Evolutionary conservation across 805 yeast species (phyloP), one percentile per base, ranked within the genome.

Genomic region (Millerago galiae): DNA sequence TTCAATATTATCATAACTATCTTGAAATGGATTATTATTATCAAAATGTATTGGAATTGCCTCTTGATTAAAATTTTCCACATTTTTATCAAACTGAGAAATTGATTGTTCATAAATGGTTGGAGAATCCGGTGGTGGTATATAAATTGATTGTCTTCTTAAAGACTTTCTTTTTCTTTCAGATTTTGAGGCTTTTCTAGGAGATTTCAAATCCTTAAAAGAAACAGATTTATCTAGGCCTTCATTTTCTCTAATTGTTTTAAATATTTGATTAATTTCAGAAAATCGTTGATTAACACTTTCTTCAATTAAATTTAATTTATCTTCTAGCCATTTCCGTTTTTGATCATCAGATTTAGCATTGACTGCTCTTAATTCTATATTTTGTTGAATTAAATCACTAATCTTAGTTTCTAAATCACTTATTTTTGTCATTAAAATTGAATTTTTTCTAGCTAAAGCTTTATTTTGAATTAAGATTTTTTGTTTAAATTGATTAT

Each of bases 381-480:
- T 62, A 49, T 77, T 78, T 47, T 77, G 81, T 44, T 67, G 70
- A 12, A 71, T 67, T 50, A 79, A 56, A 15, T 71, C 75, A 17
- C 70, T 63, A 18, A 79, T 56, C 44, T 67, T 72, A 11, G 61
- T 55, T 56, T 81, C 87, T 56, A 83, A 57, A 25, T 71, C 76
- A 4, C 71, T 59, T 21, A 82, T 64, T 48, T 68, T 74, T 31
- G 70, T 56, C 68, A 72, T 65, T 55, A 81, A 62, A 17, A 67
- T 56, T 3, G 82, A 71, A 55, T 79, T 81, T 38, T 71, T 74
- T 47, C 70, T 75, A 1, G 86, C 86, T 24, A 83, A 59, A n/a
- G 73, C 70, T 41, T 67, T 68, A 58, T 83, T 83, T 53, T 60
- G 70, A 38, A 48, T 55, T 34, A 52, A 53, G 43, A 56, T 59